Evolutionary conservation across 1,284 basidiomycete species (phyloP), one percentile per base, ranked within the genome.

Genomic region (Schizophyllum amplum): DNA sequence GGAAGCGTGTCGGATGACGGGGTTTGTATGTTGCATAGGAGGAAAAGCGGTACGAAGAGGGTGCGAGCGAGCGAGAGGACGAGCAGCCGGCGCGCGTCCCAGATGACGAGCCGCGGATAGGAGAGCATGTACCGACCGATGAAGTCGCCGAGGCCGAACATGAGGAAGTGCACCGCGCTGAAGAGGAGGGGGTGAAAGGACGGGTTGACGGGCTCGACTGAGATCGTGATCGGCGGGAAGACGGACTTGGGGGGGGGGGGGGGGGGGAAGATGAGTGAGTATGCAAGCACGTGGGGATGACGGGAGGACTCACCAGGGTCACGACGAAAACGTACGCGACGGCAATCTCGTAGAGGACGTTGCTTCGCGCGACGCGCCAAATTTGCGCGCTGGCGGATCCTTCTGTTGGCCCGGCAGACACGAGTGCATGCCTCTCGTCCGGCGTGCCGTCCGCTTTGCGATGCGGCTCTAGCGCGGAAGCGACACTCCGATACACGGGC

Each of bases 201-300:
- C 17, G 82, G 78, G 60, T 83, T 83, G 2, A 82, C 82, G 0
- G 92, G 81, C 33, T 71, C 69, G 53, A 95, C 82, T 0, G 86
- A 87, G 4, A 85, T 82, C 2, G 93, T 94, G 57, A 94, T 87
- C 0, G 92, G 82, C 2, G 93, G 93, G 71, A 85, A 94, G 48
- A 94, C 84, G 26, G 91, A 80, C 92, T 94, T 60, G 3, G 47
- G 53, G 52, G 23, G 11, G 24, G 55, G 62, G 5, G 58, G 58
- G 56, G 47, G 55, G 50, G 17, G 46, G 51, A 42, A 50, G 25
- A 11, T 33, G 26, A 21, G 26, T 26, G 20, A 33, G n/a, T 6
- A 42, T 9, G 33, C 33, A 17, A 46, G 33, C 46, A 49, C 21
- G 27, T 52, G n/a, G n/a, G n/a, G n/a, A n/a, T n/a, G n/a, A n/a